Evolutionary conservation across 352 stramenopile species (phyloP).

Genomic region (Globisporangium emineosum): DNA sequence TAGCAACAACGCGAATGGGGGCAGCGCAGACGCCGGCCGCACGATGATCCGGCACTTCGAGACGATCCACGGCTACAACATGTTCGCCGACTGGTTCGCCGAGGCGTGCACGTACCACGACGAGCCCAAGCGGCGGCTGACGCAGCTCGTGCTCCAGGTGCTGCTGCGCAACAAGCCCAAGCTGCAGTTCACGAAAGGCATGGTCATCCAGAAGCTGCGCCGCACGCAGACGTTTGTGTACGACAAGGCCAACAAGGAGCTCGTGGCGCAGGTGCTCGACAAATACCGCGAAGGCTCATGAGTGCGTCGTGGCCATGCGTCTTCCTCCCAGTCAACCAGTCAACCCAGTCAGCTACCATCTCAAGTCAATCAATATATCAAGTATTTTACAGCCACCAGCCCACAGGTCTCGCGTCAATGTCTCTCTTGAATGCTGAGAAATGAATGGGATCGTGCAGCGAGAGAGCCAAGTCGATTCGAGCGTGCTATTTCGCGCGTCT

Average conservation of each 20-base stretch:
- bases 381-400: background rate
- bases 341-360: background rate
- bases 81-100: constrained; percentile 59
- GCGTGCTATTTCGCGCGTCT: constrained; percentile 3
- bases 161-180: constrained; percentile 47
- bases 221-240: constrained; percentile 27
- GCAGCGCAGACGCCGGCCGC: background rate
- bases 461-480: background rate
- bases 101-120: constrained; percentile 43
- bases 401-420: no score
- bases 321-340: constrained; percentile 1
- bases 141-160: constrained; percentile 49
- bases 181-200: constrained; percentile 48
- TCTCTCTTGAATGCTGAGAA: background rate
- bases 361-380: constrained; percentile 3
- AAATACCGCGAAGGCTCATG: constrained; percentile 29
- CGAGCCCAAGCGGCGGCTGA: constrained; percentile 42
- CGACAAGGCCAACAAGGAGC: constrained; percentile 43
- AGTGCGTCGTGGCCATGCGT: background rate
- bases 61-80: constrained; percentile 46
- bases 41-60: constrained; percentile 51
- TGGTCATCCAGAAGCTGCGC: constrained; percentile 22
- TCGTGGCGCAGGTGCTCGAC: constrained; percentile 35
- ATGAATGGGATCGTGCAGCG: background rate
- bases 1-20: background rate